Evolutionary conservation across 257 asterid genomes (phyloP), one percentile per base, ranked within the genome.

Genomic region (Haberlea rhodopensis): DNA sequence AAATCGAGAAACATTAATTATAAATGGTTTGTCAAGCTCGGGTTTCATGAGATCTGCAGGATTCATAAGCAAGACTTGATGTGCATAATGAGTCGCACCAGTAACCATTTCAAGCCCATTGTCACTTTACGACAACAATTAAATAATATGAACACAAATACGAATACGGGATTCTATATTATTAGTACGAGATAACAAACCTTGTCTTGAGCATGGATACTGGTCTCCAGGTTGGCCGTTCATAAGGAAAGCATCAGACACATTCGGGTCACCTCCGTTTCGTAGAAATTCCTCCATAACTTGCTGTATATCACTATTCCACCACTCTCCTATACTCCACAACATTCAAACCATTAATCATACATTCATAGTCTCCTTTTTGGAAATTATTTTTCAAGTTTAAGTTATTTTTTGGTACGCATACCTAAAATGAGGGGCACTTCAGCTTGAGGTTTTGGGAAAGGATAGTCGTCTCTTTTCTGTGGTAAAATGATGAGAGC

Each of bases 171-270:
- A n/a, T n/a, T n/a, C n/a, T n/a, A n/a, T n/a, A n/a, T n/a, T n/a
- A n/a, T n/a, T n/a, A n/a, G n/a, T n/a, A n/a, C n/a, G n/a, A 29
- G 10, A 29, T 43, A 8, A 8, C 23, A 2, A 45, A 84, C 91
- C 91, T 68, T 60, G 73, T 18, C 8, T 31, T 4, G 94, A 85
- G 73, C 94, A 85, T 11, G 79, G 79, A 54, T 79, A 79, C 6
- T 23, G 28, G 54, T 81, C 83, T 15, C 94, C 94, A 7, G 90
- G 94, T 48, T 86, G 94, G 8, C 94, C 89, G 46, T 85, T 85
- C 45, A 85, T 77, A 0, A 79, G 73, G 58, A 62, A 83, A 10
- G 94, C 87, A 69, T 85, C 87, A 7, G 94, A 81, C 27, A n/a
- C 23, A 31, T 75, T 79, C 3, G 87, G 84, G 37, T 60, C 87